phyloP scores from a whole-genome alignment of 2,329 filamentous ascomycete species.

The Clarireedia hainanense region DNA sequence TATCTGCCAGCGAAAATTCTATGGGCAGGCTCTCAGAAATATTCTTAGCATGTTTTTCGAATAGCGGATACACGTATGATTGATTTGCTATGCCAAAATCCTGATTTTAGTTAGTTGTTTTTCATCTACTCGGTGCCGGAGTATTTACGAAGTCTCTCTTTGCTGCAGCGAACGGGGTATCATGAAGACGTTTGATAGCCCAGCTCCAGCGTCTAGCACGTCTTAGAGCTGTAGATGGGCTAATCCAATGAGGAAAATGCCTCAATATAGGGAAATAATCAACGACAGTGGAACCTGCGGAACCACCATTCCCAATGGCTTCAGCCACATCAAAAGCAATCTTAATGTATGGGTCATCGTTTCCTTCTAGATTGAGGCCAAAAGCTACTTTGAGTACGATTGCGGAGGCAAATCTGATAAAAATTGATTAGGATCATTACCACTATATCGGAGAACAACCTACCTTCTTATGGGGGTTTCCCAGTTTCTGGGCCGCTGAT shows the following conservation, averaged over 20 bases:
- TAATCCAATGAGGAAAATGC: constrained; percentile 32
- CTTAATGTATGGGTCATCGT: constrained; percentile 35
- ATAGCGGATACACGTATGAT: constrained; percentile 7
- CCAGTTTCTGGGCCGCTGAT: neutral
- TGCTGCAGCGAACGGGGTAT: constrained; percentile 33
- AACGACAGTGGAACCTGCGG: constrained; percentile 33
- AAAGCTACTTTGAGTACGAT: constrained; percentile 38
- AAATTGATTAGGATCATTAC: no score
- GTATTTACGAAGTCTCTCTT: neutral
- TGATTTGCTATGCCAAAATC: neutral
- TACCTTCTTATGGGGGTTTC: constrained; percentile 3
- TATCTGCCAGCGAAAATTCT: constrained; percentile 19
- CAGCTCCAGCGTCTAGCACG: constrained; percentile 23
- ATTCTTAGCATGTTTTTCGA: neutral
- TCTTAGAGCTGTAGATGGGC: constrained; percentile 22
- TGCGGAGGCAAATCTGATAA: constrained; percentile 32
- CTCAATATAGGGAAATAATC: constrained; percentile 37
- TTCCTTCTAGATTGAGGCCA: constrained; percentile 32
- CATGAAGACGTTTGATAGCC: constrained; percentile 35
- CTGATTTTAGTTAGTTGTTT: constrained; percentile 6
- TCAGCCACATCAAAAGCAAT: constrained; percentile 29
- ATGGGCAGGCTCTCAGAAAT: constrained; percentile 1
- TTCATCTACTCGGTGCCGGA: no score
- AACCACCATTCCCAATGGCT: constrained; percentile 24
- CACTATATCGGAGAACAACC: no score